A percentile compares a stretch with the other conserved stretches of the same genome.
Evolutionary conservation across 1,139 yeast species (phyloP).

Genomic region (Protomyces pachydermus): DNA sequence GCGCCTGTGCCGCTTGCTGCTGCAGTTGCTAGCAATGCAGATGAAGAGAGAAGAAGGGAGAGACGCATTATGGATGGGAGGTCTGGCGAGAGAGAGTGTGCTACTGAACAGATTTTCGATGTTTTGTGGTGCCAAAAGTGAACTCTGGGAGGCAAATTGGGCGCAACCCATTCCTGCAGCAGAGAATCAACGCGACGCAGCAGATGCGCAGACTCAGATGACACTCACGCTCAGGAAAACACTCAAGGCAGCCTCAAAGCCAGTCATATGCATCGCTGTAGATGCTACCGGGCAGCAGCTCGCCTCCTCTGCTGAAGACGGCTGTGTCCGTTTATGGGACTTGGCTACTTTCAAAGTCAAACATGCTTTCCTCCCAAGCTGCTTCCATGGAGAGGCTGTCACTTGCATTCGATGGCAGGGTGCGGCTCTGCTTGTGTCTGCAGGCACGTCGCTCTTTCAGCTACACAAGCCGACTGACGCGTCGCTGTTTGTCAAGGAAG

Average conservation of each 20-base stretch:
- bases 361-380: neutral
- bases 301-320: neutral
- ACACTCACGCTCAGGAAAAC: neutral
- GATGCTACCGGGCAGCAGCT: neutral
- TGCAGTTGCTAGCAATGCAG: neutral
- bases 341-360: neutral
- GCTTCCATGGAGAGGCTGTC: neutral
- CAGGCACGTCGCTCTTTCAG: neutral
- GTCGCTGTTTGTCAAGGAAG: neutral
- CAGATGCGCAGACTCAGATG: neutral
- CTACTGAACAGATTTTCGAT: too few relatives aligned
- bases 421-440: neutral
- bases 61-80: neutral
- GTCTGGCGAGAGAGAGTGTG: too few relatives aligned
- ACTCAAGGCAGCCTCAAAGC: neutral
- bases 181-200: too few relatives aligned
- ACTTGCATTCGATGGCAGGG: neutral
- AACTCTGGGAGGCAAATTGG: too few relatives aligned
- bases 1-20: constrained; percentile 25
- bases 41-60: neutral
- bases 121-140: too few relatives aligned
- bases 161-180: too few relatives aligned
- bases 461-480: neutral
- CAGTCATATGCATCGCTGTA: neutral
- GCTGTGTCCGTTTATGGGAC: neutral